phyloP scores from a whole-genome alignment of 2,329 filamentous ascomycete genomes.

The Ascochyta viciae-villosae region DNA sequence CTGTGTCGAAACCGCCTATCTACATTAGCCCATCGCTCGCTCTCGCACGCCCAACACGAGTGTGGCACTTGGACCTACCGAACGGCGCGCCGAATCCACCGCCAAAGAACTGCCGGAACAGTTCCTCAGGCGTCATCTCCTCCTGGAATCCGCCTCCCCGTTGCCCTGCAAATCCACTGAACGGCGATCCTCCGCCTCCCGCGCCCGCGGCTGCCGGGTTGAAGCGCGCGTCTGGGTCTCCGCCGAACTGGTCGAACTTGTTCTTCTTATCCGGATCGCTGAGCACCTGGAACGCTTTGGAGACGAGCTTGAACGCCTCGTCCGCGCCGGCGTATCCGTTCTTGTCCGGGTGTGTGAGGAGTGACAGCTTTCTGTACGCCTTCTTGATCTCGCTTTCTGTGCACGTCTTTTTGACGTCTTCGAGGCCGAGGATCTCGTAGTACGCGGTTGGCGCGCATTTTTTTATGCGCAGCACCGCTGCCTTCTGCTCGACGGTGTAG shows the following conservation, averaged over 20 bases:
- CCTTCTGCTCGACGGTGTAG: conserved; percentile 89
- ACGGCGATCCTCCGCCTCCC: conserved; percentile 63
- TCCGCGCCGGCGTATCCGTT: conserved; percentile 95
- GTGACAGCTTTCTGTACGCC: conserved; percentile 91
- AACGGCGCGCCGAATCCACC: conserved; percentile 73
- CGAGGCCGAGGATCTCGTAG: conserved; percentile 89
- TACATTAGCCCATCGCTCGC: conserved; percentile 18
- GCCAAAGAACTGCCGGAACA: conserved; percentile 97
- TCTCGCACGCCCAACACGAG: conserved; percentile 8
- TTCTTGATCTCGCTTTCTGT: conserved; percentile 93
- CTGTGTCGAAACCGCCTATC: conserved; percentile 71
- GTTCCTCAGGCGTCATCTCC: conserved; percentile 93
- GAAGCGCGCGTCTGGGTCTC: conserved; percentile 90
- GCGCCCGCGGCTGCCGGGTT: conserved; percentile 61
- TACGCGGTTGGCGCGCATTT: conserved; percentile 85
- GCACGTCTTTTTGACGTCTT: conserved; percentile 67
- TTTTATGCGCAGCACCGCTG: conserved; percentile 87
- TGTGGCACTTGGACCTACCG: conserved; percentile 56
- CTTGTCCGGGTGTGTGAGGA: conserved; percentile 98
- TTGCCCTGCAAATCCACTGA: conserved; percentile 66
- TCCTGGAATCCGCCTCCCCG: conserved; percentile 76
- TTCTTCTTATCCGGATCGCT: conserved; percentile 92
- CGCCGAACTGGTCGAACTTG: conserved; percentile 87
- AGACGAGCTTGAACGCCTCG: conserved; percentile 98
- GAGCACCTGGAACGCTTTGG: conserved; percentile 88